Percentiles rank a stretch among this genome's conserved stretches.
phyloP scores from a whole-genome alignment of 108 stramenopile species.

The Nannochloropsis gaditana region DNA sequence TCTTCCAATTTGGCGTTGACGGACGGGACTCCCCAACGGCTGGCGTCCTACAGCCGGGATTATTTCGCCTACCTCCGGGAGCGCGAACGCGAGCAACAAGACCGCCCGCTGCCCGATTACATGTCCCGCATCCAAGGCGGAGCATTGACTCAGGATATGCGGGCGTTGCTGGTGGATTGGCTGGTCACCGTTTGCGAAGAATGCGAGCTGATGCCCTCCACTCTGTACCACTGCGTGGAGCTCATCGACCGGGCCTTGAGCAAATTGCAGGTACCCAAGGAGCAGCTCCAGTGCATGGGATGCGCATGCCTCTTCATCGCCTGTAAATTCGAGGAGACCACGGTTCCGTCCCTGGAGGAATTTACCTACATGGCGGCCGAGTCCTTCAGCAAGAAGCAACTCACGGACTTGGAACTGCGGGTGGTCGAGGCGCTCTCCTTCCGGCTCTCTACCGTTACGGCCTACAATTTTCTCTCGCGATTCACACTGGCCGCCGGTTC shows the following conservation, averaged over 20 bases:
- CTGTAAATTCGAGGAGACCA: slow-evolving; percentile 20
- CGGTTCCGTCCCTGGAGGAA: background rate
- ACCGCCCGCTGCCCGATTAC: background rate
- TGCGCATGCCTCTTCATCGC: background rate
- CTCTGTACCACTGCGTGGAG: slow-evolving; percentile 19
- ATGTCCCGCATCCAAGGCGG: background rate
- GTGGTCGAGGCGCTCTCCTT: slow-evolving; percentile 6
- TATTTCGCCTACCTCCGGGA: slow-evolving; percentile 8
- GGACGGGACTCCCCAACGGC: background rate
- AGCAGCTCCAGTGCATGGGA: slow-evolving; percentile 11
- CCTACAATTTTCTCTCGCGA: background rate
- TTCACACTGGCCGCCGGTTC: background rate
- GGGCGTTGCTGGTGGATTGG: background rate
- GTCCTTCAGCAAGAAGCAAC: slow-evolving; percentile 10
- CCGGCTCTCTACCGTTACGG: background rate
- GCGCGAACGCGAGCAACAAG: slow-evolving; percentile 16
- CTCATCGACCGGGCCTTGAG: background rate
- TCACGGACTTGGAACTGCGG: background rate
- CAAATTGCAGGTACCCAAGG: background rate
- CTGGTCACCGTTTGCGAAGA: slow-evolving; percentile 10
- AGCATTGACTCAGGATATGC: slow-evolving; percentile 20
- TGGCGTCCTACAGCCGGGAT: slow-evolving; percentile 1
- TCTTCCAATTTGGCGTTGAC: background rate
- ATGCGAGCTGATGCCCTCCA: slow-evolving; percentile 17
- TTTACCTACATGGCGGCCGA: slow-evolving; percentile 1